Evolutionary conservation across 441 rosid genomes (phyloP).

Genomic region (Pelargonium australe): DNA sequence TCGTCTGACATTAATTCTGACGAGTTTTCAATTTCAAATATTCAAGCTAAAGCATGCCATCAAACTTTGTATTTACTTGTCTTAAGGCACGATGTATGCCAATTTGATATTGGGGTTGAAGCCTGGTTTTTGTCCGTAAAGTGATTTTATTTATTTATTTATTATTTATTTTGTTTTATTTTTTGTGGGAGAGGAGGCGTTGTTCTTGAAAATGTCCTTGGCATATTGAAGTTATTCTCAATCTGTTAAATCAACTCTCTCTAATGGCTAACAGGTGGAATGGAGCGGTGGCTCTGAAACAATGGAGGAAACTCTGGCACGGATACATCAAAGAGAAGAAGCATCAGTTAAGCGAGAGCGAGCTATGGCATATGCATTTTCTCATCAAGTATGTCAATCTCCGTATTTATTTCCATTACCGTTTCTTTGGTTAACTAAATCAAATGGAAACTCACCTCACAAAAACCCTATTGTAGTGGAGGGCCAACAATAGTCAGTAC

Average conservation of each 20-base stretch:
- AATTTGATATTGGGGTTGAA: no score
- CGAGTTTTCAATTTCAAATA: no score
- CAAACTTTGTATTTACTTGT: no score
- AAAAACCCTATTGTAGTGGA: conserved; percentile 53
- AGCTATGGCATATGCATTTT: conserved; percentile 87
- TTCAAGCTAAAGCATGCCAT: no score
- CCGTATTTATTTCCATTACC: neutral
- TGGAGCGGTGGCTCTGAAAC: conserved; percentile 80
- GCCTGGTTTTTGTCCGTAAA: no score
- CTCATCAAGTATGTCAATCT: conserved; percentile 64
- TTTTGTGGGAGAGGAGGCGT: neutral
- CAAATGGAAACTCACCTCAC: conserved; percentile 7
- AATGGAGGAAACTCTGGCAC: conserved; percentile 63
- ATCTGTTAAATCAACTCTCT: neutral
- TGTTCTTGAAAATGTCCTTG: neutral
- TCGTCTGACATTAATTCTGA: no score
- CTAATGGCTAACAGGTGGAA: conserved; percentile 50
- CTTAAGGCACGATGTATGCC: no score
- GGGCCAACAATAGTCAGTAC: conserved; percentile 49
- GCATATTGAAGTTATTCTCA: neutral
- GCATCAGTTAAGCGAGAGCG: conserved; percentile 84
- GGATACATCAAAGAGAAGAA: conserved; percentile 77
- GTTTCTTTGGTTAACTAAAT: neutral
- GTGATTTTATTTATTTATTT: no score
- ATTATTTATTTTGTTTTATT: no score